Percentiles rank a stretch among this genome's conserved stretches.
phyloP scores from a whole-genome alignment of 371 early-diverging fungal genomes.

The Gilbertella persicaria region DNA sequence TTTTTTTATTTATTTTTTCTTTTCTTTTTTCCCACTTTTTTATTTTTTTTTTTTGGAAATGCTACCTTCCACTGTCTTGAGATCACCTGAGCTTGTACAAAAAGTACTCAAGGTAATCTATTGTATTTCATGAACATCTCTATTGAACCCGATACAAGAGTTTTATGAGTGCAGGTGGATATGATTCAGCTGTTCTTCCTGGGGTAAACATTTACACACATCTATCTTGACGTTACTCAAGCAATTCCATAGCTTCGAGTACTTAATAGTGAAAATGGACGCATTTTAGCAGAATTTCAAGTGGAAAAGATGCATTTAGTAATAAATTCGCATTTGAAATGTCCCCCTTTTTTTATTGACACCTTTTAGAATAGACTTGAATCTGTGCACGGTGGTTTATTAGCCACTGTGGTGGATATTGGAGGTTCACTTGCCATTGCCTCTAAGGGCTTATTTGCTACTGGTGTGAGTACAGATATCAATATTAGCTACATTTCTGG shows the following conservation, averaged over 20 bases:
- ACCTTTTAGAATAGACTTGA: constrained; percentile 55
- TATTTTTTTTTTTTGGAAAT: constrained; percentile 5
- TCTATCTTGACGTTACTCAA: too few relatives aligned
- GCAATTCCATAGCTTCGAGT: constrained; percentile 47
- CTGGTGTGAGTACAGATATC: constrained; percentile 68
- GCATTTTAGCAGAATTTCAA: constrained; percentile 47
- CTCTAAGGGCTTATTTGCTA: constrained; percentile 58
- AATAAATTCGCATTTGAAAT: too few relatives aligned
- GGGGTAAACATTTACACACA: constrained; percentile 52
- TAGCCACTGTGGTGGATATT: constrained; percentile 59
- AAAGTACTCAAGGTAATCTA: constrained; percentile 23
- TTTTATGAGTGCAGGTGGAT: constrained; percentile 42
- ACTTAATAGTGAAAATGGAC: constrained; percentile 42
- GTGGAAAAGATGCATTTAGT: constrained; percentile 61
- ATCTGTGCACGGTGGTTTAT: constrained; percentile 63
- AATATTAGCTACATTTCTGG: constrained; percentile 61
- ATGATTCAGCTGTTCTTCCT: constrained; percentile 43
- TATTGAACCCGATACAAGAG: too few relatives aligned
- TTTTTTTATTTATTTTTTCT: constrained; percentile 4
- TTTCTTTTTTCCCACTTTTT: constrained; percentile 14
- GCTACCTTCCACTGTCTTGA: constrained; percentile 16
- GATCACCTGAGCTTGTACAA: constrained; percentile 16
- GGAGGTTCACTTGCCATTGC: constrained; percentile 67
- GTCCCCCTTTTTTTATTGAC: background rate
- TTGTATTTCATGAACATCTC: too few relatives aligned